phyloP scores from a whole-genome alignment of 1,284 basidiomycete genomes.

The Austropuccinia psidii region DNA sequence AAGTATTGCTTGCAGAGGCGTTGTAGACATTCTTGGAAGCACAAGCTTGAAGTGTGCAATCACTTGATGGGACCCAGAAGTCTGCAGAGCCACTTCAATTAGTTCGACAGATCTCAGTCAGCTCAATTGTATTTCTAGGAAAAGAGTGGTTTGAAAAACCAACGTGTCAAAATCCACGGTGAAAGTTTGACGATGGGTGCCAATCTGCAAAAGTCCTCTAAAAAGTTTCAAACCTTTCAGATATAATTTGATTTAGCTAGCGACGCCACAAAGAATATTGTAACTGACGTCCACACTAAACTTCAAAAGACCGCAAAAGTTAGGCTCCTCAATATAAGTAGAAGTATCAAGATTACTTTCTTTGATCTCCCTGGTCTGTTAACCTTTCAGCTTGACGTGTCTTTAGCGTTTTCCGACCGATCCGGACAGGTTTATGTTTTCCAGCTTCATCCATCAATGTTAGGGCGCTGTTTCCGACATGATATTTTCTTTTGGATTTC shows the following conservation, averaged over 20 bases:
- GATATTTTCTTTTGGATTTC: slow-evolving; percentile 13
- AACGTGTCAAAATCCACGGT: slow-evolving; percentile 33
- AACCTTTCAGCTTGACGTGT: slow-evolving; percentile 18
- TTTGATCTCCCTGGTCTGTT: slow-evolving; percentile 27
- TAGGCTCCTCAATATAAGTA: not conserved
- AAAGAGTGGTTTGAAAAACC: not conserved
- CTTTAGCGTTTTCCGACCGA: not conserved
- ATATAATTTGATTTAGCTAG: not conserved
- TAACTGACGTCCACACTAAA: slow-evolving; percentile 34
- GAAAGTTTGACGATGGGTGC: slow-evolving; percentile 22
- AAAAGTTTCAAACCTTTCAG: not conserved
- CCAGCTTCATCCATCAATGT: not conserved
- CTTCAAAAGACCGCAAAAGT: not conserved
- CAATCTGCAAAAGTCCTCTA: slow-evolving; percentile 27
- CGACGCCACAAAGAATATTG: not conserved
- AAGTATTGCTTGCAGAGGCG: slow-evolving; percentile 1
- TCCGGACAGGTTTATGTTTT: not conserved
- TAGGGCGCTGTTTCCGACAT: not conserved
- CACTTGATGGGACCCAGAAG: slow-evolving; percentile 18
- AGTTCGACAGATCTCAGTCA: not conserved
- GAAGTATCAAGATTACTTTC: not conserved
- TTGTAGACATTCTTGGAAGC: slow-evolving; percentile 19
- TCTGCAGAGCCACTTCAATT: slow-evolving; percentile 19
- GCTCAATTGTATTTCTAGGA: not conserved
- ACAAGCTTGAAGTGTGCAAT: slow-evolving; percentile 14